Conservation (phyloP, 352 stramenopile genomes). For the Poterioochromonas sp. region DNA sequence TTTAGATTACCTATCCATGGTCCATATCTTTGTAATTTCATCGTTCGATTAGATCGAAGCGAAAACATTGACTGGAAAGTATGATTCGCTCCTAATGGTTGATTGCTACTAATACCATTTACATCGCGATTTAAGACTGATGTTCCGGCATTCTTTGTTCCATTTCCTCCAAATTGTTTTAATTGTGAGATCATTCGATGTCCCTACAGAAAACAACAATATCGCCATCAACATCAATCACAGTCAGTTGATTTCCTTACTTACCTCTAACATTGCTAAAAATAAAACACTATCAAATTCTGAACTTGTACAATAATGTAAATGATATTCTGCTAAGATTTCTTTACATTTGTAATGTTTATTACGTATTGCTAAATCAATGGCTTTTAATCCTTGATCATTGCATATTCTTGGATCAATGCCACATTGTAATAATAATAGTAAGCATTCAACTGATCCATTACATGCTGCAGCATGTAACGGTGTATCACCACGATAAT, state of each 20-base stretch:
- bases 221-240: no score
- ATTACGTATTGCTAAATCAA: slow-evolving; percentile 42
- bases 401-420: slow-evolving; percentile 43
- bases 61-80: slow-evolving; percentile 12
- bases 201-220: no score
- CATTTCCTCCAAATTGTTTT: no score
- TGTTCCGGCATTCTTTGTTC: no score
- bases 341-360: slow-evolving; percentile 30
- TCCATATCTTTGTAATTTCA: slow-evolving; percentile 41
- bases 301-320: slow-evolving; percentile 42
- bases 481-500: slow-evolving; percentile 32
- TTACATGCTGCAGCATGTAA: slow-evolving; percentile 47
- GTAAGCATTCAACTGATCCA: slow-evolving; percentile 43
- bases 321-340: slow-evolving; percentile 45
- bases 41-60: slow-evolving; percentile 29
- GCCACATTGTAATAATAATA: slow-evolving; percentile 46
- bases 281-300: slow-evolving; percentile 47
- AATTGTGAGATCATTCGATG: no score
- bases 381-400: slow-evolving; percentile 39
- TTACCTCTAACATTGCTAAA: slow-evolving; percentile 43
- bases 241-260: no score
- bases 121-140: no score
- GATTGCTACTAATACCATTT: no score
- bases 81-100: no score
- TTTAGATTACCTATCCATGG: slow-evolving; percentile 46